Evolutionary conservation across 2,329 filamentous ascomycete genomes (phyloP).

Genomic region (Huntiella bhutanensis): DNA sequence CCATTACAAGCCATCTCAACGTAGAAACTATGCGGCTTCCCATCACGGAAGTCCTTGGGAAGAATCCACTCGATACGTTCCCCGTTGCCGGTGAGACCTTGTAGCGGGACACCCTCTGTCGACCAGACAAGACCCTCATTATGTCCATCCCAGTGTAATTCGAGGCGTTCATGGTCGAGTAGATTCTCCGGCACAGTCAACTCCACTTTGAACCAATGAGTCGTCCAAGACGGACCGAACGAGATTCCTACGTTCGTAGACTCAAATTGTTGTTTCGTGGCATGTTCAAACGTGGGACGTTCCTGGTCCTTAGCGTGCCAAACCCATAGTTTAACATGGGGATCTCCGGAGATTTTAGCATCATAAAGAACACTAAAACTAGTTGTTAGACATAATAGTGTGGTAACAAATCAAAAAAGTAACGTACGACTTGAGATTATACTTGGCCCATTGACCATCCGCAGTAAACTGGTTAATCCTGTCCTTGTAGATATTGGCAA

Average conservation of each 20-base stretch:
- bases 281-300: conserved; percentile 63
- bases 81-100: conserved; percentile 77
- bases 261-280: conserved; percentile 33
- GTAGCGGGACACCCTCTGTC: conserved; percentile 70
- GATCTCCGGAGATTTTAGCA: conserved; percentile 43
- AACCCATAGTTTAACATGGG: conserved; percentile 67
- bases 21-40: conserved; percentile 75
- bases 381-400: neutral
- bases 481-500: conserved; percentile 67
- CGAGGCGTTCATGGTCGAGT: conserved; percentile 59
- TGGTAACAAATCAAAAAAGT: neutral
- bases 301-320: conserved; percentile 66
- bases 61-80: conserved; percentile 86
- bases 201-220: conserved; percentile 85
- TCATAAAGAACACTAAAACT: conserved; percentile 49
- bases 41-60: conserved; percentile 62
- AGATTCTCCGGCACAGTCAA: conserved; percentile 60
- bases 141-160: conserved; percentile 89
- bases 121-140: conserved; percentile 93
- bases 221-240: conserved; percentile 92
- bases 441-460: conserved; percentile 55
- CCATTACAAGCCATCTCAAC: conserved; percentile 97
- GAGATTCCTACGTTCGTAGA: conserved; percentile 54
- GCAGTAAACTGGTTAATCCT: conserved; percentile 67
- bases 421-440: conserved; percentile 53